Percentiles rank a stretch among this genome's conserved stretches.
Conservation (phyloP, 352 stramenopile species). For the Pseudoperonospora humuli region DNA sequence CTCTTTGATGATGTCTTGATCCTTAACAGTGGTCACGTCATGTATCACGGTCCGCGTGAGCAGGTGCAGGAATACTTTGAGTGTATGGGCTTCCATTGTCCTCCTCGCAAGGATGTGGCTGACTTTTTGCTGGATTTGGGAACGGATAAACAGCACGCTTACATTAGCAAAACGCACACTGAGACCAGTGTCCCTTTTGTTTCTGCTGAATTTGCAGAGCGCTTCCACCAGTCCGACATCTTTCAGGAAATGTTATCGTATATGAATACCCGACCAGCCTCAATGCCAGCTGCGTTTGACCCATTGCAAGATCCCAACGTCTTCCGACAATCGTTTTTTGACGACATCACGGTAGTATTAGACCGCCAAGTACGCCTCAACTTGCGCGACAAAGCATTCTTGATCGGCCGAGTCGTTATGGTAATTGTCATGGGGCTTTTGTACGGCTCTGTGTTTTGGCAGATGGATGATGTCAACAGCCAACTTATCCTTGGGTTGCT, state of each 20-base stretch:
- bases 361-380: constrained; percentile 50
- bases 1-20: constrained; percentile 50
- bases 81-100: constrained; percentile 24
- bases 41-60: constrained; percentile 29
- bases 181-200: too few species aligned
- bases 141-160: constrained; percentile 24
- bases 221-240: too few species aligned
- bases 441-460: constrained; percentile 28
- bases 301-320: too few species aligned
- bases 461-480: constrained; percentile 22
- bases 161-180: too few species aligned
- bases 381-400: constrained; percentile 37
- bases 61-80: constrained; percentile 30
- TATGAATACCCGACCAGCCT: too few species aligned
- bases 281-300: too few species aligned
- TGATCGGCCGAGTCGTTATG: constrained; percentile 35
- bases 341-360: constrained; percentile 21
- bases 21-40: constrained; percentile 35
- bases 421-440: constrained; percentile 40
- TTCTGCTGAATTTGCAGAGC: too few species aligned
- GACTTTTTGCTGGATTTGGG: constrained; percentile 36
- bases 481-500: constrained; percentile 49
- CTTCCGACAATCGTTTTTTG: constrained; percentile 25
- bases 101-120: constrained; percentile 19
- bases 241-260: too few species aligned